Evolutionary conservation across 148 eudicot genomes (phyloP).

Genomic region (Rhododendron williamsianum): DNA sequence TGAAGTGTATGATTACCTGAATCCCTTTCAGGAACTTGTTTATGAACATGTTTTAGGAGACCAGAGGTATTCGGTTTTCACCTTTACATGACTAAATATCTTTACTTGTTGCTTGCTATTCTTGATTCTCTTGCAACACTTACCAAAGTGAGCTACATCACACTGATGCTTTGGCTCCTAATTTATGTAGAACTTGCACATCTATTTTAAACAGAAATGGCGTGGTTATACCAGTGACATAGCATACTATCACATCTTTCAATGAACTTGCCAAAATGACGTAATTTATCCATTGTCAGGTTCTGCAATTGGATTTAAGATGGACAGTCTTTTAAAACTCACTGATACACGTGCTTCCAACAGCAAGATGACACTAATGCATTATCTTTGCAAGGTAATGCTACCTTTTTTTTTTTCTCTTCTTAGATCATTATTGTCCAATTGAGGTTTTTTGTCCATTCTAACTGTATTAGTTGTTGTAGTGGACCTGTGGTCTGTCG

Average conservation of each 20-base stretch:
- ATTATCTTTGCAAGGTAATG: constrained; percentile 89
- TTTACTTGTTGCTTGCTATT: neutral
- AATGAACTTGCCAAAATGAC: constrained; percentile 5
- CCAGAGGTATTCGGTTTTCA: neutral
- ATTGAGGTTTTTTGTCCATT: neutral
- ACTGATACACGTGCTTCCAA: constrained; percentile 91
- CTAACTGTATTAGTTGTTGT: neutral
- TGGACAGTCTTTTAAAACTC: constrained; percentile 91
- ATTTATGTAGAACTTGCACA: neutral
- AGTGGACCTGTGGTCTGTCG: neutral
- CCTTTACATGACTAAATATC: neutral
- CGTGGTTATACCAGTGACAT: neutral
- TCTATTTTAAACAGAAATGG: neutral
- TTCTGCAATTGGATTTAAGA: constrained; percentile 80
- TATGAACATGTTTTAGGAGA: neutral
- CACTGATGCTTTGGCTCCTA: neutral
- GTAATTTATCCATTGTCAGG: constrained; percentile 32
- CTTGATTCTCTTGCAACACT: neutral
- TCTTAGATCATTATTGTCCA: neutral
- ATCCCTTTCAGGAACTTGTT: neutral
- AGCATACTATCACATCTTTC: neutral
- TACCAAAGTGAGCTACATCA: neutral
- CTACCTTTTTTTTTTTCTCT: neutral
- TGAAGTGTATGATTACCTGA: neutral
- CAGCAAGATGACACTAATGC: constrained; percentile 92